Conservation (phyloP, 768 basidiomycete species). For the Stropharia rugosoannulata region DNA sequence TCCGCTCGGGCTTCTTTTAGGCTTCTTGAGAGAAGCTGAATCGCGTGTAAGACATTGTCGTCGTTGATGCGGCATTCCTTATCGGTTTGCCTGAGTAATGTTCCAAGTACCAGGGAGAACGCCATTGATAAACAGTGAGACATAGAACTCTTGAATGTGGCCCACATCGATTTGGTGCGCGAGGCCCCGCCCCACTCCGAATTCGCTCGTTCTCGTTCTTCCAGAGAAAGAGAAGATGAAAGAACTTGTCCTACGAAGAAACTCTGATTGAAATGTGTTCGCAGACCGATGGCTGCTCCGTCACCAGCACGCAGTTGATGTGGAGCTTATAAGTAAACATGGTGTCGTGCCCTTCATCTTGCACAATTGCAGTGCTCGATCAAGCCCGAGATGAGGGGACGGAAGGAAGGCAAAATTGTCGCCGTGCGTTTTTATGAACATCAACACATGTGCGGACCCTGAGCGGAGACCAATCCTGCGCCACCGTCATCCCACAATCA, state of each 20-base stretch:
- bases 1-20: background rate
- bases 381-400: conserved; percentile 19
- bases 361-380: conserved; percentile 15
- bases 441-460: conserved; percentile 10
- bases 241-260: conserved; percentile 8
- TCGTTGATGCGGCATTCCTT: conserved; percentile 5
- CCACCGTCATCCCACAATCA: background rate
- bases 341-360: conserved; percentile 21
- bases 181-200: background rate
- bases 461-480: conserved; percentile 15
- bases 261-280: conserved; percentile 12
- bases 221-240: background rate
- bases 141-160: conserved; percentile 1
- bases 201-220: background rate
- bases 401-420: conserved; percentile 9
- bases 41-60: conserved; percentile 3
- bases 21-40: background rate
- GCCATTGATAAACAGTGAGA: conserved; percentile 2
- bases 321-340: conserved; percentile 17
- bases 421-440: conserved; percentile 15
- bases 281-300: conserved; percentile 15
- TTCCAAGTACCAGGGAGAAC: background rate
- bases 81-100: conserved; percentile 6
- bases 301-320: conserved; percentile 16
- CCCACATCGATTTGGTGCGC: background rate